phyloP scores from a whole-genome alignment of 306 rosid species.

The Sicyos edulis region DNA sequence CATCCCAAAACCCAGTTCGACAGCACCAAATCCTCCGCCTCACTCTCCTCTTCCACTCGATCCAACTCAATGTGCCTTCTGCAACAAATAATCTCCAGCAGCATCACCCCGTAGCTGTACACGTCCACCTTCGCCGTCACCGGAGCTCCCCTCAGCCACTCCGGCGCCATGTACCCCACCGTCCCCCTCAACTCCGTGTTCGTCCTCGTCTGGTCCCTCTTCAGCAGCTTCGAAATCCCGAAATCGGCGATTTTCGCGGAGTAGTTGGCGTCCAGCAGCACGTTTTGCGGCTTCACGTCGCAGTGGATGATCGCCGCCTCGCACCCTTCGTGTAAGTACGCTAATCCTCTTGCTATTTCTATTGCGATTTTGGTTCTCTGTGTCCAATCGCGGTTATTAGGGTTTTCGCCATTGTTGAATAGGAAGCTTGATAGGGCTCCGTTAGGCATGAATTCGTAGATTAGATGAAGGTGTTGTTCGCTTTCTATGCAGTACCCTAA shows the following conservation, averaged over 20 bases:
- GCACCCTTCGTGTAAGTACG: constrained; percentile 39
- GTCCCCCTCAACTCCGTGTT: constrained; percentile 33
- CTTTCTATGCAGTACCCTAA: constrained; percentile 34
- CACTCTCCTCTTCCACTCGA: constrained; percentile 21
- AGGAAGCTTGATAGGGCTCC: constrained; percentile 30
- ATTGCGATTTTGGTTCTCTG: constrained; percentile 23
- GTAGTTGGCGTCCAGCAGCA: constrained; percentile 30
- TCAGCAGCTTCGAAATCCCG: constrained; percentile 35
- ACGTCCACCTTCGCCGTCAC: constrained; percentile 32
- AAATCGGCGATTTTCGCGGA: constrained; percentile 32
- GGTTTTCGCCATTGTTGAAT: constrained; percentile 17
- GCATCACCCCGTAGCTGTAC: constrained; percentile 33
- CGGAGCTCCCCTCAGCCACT: constrained; percentile 32
- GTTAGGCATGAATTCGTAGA: constrained; percentile 33
- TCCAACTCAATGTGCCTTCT: constrained; percentile 22
- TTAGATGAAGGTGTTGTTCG: constrained; percentile 22
- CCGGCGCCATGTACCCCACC: constrained; percentile 36
- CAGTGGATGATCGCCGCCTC: constrained; percentile 40
- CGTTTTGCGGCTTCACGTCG: constrained; percentile 34
- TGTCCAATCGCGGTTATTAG: neutral
- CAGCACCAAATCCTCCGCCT: constrained; percentile 22
- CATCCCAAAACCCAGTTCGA: constrained; percentile 25
- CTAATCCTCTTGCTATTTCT: constrained; percentile 28
- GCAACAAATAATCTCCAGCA: constrained; percentile 33
- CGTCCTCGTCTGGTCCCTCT: constrained; percentile 30